Evolutionary conservation across 2,329 filamentous ascomycete genomes (phyloP).

Genomic region (Trichothecium sympodiale): DNA sequence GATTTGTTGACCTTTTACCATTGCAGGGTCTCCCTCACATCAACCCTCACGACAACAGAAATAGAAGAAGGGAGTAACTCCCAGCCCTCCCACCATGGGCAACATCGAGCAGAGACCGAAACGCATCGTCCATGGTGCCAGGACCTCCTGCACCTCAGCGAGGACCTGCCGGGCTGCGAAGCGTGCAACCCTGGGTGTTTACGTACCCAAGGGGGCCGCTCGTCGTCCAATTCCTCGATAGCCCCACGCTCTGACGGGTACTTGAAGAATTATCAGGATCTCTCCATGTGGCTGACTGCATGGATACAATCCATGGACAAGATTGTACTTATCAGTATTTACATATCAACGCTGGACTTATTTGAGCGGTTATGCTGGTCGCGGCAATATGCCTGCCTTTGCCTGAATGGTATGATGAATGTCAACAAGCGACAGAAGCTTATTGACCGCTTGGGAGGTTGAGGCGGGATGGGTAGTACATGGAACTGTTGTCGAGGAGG

Average conservation of each 20-base stretch:
- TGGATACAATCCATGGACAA: constrained; percentile 99
- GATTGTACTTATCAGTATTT: constrained; percentile 97
- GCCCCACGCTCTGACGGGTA: too few relatives aligned
- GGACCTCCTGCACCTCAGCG: constrained; percentile 72
- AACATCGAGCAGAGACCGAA: too few relatives aligned
- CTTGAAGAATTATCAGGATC: too few relatives aligned
- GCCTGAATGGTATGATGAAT: constrained; percentile 95
- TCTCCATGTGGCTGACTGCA: constrained; percentile 95
- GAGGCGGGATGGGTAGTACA: too few relatives aligned
- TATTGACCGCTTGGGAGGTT: constrained; percentile 96
- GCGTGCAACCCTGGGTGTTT: constrained; percentile 73
- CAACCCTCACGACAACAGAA: too few relatives aligned
- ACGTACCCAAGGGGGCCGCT: constrained; percentile 78
- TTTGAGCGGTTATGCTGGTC: constrained; percentile 85
- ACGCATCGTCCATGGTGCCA: too few relatives aligned
- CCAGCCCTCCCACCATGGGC: too few relatives aligned
- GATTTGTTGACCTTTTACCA: too few relatives aligned
- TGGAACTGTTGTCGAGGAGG: too few relatives aligned
- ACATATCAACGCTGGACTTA: constrained; percentile 89
- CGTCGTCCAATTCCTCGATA: too few relatives aligned
- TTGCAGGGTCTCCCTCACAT: too few relatives aligned
- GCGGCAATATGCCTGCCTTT: constrained; percentile 73
- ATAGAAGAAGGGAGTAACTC: too few relatives aligned
- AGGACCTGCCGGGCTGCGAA: constrained; percentile 82
- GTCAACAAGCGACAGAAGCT: constrained; percentile 95